Base-by-base conservation (phyloP, 2,329 filamentous ascomycete genomes). In the Aspergillus vadensis region DNA sequence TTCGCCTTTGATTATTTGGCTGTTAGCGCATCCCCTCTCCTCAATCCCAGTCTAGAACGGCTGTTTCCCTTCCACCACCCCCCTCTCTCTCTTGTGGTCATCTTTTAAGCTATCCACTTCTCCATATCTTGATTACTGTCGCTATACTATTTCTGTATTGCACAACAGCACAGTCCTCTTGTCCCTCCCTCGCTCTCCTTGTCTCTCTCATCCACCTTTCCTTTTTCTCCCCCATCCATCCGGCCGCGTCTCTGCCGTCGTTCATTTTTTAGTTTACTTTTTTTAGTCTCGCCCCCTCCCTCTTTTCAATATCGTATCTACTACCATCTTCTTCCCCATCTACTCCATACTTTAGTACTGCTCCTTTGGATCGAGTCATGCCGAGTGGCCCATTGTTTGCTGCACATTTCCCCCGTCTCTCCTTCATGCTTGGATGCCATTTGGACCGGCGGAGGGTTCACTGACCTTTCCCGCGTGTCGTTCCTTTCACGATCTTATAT, bases 341-440 rank as follows among this genome's bases (percentile, higher is more conserved):
- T 36, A 36, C 32, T 36, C 32, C 32, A 36, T 36, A 36, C 32
- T 36, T 36, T 36, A 36, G 32, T 36, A 36, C 32, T 49, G 49
- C 47, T 23, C 38, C 17, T 55, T 17, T n/a, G 15, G n/a, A 27
- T 54, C 25, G 14, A 51, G 43, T 36, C 52, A 60, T 60, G 44
- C 36, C 53, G 44, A 47, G 44, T 60, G 52, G 48, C 55, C 36
- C 17, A 19, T 19, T 14, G 23, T 14, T 25, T 51, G 44, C 51
- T 50, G 47, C 39, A 23, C 44, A 50, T 44, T 43, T 44, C 19
- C 38, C 44, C 27, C 19, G 52, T 39, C 44, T 55, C 23, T 52
- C 38, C 55, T 49, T 58, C 47, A 55, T 55, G 53, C 53, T 55
- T 53, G 61, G 55, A 57, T 53, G 54, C 38, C 58, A 53, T 55